phyloP scores from a whole-genome alignment of 108 stramenopile genomes.

The Chaetoceros tenuissimus region DNA sequence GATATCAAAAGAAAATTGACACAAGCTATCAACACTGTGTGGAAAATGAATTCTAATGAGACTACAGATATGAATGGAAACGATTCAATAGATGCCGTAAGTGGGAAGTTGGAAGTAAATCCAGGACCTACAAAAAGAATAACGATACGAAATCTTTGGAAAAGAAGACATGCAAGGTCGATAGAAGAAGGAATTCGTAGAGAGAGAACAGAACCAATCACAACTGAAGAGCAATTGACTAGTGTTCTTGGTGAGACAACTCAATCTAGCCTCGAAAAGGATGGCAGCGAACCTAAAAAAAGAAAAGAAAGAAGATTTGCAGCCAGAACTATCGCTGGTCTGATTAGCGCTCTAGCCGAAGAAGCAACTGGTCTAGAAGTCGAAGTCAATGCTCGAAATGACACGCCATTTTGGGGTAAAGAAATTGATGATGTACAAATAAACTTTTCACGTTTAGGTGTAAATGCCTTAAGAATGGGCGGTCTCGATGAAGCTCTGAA shows the following conservation, averaged over 20 bases:
- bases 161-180: slow-evolving; percentile 46
- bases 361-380: slow-evolving; percentile 64
- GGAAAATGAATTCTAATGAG: background rate
- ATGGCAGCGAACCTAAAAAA: background rate
- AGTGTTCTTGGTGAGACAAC: background rate
- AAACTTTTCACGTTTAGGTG: slow-evolving; percentile 68
- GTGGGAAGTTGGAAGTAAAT: background rate
- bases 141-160: slow-evolving; percentile 30
- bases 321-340: slow-evolving; percentile 68
- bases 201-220: slow-evolving; percentile 14
- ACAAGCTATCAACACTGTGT: background rate
- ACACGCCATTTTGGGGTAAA: slow-evolving; percentile 61
- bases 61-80: background rate
- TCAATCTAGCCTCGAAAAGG: background rate
- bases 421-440: slow-evolving; percentile 67
- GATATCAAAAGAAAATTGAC: background rate
- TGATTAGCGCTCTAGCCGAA: slow-evolving; percentile 68
- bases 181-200: slow-evolving; percentile 55
- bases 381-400: slow-evolving; percentile 30
- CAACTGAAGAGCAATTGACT: background rate
- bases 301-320: slow-evolving; percentile 29
- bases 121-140: background rate
- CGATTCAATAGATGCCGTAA: background rate
- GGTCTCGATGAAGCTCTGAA: slow-evolving; percentile 26
- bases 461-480: slow-evolving; percentile 58